Evolutionary conservation across 2,329 filamentous ascomycete genomes (phyloP).

Genomic region (Aspergillus sp.): DNA sequence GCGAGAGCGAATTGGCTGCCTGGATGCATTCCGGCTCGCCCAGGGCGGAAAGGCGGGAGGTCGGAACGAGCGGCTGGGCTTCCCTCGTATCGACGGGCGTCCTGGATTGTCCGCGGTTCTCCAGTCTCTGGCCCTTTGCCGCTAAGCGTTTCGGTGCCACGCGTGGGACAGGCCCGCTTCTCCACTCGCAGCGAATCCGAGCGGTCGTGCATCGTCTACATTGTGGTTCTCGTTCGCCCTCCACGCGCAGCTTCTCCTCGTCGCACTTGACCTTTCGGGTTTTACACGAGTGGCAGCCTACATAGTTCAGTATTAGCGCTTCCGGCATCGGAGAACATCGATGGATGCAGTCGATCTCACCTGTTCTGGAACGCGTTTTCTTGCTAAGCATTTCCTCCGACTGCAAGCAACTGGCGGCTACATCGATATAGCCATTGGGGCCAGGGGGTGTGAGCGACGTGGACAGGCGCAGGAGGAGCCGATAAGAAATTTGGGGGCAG

Average conservation of each 20-base stretch:
- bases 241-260: conserved; percentile 14
- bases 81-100: background rate
- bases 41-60: conserved; percentile 1
- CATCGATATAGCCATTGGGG: background rate
- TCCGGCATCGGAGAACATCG: conserved; percentile 1
- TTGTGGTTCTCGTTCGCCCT: conserved; percentile 14
- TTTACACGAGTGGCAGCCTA: conserved; percentile 21
- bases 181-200: conserved; percentile 19
- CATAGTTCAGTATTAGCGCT: background rate
- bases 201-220: conserved; percentile 15
- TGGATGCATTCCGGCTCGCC: conserved; percentile 7
- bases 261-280: conserved; percentile 24
- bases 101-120: background rate
- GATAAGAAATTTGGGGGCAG: background rate
- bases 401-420: too few relatives aligned
- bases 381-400: conserved; percentile 10
- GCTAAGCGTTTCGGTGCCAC: conserved; percentile 2
- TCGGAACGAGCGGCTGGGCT: background rate
- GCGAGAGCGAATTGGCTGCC: conserved; percentile 14
- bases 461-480: too few relatives aligned
- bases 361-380: conserved; percentile 18
- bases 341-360: conserved; percentile 10
- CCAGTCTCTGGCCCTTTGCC: conserved; percentile 2
- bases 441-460: background rate
- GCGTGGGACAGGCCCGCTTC: conserved; percentile 14